phyloP scores from a whole-genome alignment of 1,139 yeast genomes.

The Yamadazyma mexicana region DNA sequence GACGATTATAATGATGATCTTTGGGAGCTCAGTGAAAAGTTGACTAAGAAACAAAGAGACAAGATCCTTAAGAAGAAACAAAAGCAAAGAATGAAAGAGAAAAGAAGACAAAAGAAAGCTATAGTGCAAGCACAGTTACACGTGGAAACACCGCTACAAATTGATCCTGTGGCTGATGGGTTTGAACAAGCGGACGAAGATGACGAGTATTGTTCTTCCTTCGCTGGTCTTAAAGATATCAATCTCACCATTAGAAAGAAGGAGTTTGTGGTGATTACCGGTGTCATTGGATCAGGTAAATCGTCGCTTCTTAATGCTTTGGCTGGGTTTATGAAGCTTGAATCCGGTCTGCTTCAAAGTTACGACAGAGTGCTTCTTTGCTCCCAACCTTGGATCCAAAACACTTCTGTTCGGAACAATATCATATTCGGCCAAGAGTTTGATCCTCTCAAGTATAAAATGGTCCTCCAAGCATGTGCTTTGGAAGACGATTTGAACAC shows the following conservation, averaged over 20 bases:
- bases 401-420: constrained; percentile 40
- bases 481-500: constrained; percentile 38
- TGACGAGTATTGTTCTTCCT: neutral
- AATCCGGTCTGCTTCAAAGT: constrained; percentile 36
- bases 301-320: constrained; percentile 56
- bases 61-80: constrained; percentile 18
- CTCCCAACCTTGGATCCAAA: constrained; percentile 54
- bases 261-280: constrained; percentile 72
- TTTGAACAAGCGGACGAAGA: neutral
- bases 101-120: constrained; percentile 8
- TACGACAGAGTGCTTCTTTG: constrained; percentile 45
- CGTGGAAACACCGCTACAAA: neutral
- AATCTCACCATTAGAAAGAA: constrained; percentile 48
- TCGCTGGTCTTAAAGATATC: constrained; percentile 35
- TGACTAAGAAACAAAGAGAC: constrained; percentile 17
- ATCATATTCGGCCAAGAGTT: constrained; percentile 33
- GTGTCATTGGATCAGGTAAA: constrained; percentile 74
- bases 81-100: constrained; percentile 13
- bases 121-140: neutral
- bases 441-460: constrained; percentile 27
- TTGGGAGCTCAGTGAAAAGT: constrained; percentile 24
- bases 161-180: neutral
- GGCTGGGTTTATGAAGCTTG: constrained; percentile 55
- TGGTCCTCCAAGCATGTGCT: constrained; percentile 36
- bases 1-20: constrained; percentile 26